phyloP scores from a whole-genome alignment of 2,329 filamentous ascomycete species.

The Colletotrichum sp. region DNA sequence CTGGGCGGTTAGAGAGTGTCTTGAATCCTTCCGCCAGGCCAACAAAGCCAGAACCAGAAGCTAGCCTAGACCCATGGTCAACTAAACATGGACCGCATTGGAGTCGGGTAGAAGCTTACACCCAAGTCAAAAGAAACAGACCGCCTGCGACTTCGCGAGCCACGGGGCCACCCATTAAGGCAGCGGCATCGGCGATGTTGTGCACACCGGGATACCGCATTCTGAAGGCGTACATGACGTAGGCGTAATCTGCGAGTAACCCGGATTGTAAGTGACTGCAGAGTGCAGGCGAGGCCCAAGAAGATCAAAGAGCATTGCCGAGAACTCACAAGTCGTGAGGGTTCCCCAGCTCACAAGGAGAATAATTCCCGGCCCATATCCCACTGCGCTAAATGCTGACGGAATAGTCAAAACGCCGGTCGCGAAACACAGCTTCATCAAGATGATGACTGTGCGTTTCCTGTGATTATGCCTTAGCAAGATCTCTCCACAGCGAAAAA shows the following conservation, averaged over 20 bases:
- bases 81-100: neutral
- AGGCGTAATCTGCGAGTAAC: conserved; percentile 26
- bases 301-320: neutral
- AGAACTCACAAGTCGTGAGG: neutral
- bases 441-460: conserved; percentile 27
- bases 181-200: conserved; percentile 30
- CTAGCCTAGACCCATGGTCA: neutral
- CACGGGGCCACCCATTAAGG: conserved; percentile 25
- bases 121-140: conserved; percentile 20
- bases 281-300: neutral
- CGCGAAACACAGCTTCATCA: conserved; percentile 29
- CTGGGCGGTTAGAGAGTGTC: neutral
- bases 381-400: conserved; percentile 23
- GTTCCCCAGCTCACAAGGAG: neutral
- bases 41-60: neutral
- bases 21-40: neutral
- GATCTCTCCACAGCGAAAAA: neutral
- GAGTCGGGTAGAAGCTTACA: conserved; percentile 8
- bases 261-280: neutral
- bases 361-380: neutral
- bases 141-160: neutral
- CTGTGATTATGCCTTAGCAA: neutral
- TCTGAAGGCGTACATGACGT: conserved; percentile 29
- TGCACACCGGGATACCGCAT: conserved; percentile 28
- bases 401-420: conserved; percentile 32